phyloP scores from a whole-genome alignment of 2,329 filamentous ascomycete genomes.

The Drechslerella stenobrocha region DNA sequence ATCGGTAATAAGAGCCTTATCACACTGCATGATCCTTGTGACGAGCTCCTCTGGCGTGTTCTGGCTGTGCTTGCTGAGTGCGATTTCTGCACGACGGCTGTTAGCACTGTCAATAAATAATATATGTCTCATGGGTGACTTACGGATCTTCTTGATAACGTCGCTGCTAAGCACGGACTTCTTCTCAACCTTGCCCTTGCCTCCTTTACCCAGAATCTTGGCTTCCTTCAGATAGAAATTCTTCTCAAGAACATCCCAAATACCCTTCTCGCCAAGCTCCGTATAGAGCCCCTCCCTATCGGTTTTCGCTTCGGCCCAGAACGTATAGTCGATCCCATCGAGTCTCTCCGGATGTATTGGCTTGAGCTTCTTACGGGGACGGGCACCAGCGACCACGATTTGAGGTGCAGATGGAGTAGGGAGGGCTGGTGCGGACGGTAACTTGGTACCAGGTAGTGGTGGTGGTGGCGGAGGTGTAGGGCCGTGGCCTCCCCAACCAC shows the following conservation, averaged over 20 bases:
- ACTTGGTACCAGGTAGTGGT: slow-evolving; percentile 61
- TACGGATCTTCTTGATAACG: slow-evolving; percentile 81
- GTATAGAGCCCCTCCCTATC: slow-evolving; percentile 94
- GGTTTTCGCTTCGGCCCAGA: slow-evolving; percentile 58
- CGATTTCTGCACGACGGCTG: slow-evolving; percentile 65
- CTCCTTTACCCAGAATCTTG: slow-evolving; percentile 74
- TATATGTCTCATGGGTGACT: slow-evolving; percentile 53
- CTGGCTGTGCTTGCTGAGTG: slow-evolving; percentile 89
- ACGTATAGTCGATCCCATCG: slow-evolving; percentile 62
- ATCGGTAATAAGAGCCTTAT: slow-evolving; percentile 84
- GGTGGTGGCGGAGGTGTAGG: slow-evolving; percentile 59
- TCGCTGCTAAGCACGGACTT: slow-evolving; percentile 97
- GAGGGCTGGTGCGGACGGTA: slow-evolving; percentile 64
- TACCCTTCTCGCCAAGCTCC: slow-evolving; percentile 89
- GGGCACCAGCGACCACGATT: slow-evolving; percentile 14
- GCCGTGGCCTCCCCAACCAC: slow-evolving; percentile 53
- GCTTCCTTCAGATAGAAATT: slow-evolving; percentile 97
- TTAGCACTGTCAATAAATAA: slow-evolving; percentile 8
- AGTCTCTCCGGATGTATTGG: slow-evolving; percentile 99
- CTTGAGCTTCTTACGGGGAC: slow-evolving; percentile 98
- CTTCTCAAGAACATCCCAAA: slow-evolving; percentile 95
- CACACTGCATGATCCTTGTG: slow-evolving; percentile 93
- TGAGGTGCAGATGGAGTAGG: slow-evolving; percentile 55
- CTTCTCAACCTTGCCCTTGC: slow-evolving; percentile 71
- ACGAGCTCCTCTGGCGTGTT: slow-evolving; percentile 80